Evolutionary conservation across 2,329 filamentous ascomycete species (phyloP).

Genomic region (Sporothrix inflata): DNA sequence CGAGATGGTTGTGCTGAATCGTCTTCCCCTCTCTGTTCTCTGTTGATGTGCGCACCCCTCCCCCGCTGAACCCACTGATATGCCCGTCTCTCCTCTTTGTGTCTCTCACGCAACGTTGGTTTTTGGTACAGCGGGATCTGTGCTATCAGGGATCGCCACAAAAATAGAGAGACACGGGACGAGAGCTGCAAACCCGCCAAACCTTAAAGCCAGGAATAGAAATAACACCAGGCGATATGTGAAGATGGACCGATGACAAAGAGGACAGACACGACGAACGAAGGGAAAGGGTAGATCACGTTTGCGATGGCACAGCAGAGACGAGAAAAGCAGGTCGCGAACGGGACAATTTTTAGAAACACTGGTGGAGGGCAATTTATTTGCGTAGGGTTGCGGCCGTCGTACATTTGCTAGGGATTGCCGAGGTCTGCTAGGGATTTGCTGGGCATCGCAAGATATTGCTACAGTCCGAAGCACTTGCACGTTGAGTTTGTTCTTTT

Average conservation of each 20-base stretch:
- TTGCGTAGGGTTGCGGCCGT: conserved; percentile 4
- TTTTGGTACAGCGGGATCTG: neutral
- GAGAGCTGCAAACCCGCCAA: conserved; percentile 20
- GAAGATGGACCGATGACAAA: neutral
- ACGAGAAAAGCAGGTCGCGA: neutral
- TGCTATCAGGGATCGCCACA: conserved; percentile 10
- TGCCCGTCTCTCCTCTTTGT: neutral
- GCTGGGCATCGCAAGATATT: conserved; percentile 9
- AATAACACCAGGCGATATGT: neutral
- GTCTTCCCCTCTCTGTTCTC: no score
- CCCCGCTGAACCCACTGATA: conserved; percentile 11
- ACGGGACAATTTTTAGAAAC: conserved; percentile 25
- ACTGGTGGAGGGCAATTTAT: conserved; percentile 25
- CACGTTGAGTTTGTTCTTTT: neutral
- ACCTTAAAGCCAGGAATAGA: conserved; percentile 27
- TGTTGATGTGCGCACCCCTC: conserved; percentile 18
- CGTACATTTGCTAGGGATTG: neutral
- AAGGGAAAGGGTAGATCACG: neutral
- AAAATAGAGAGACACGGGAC: conserved; percentile 11
- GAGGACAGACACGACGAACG: neutral
- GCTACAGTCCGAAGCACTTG: no score
- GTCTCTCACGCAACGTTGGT: neutral
- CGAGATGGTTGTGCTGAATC: neutral
- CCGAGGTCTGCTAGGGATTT: neutral
- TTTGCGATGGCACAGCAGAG: neutral